Percentiles rank a stretch among this genome's conserved stretches.
Evolutionary conservation across 768 basidiomycete genomes (phyloP).

Genomic region (Mycena capillaripes): DNA sequence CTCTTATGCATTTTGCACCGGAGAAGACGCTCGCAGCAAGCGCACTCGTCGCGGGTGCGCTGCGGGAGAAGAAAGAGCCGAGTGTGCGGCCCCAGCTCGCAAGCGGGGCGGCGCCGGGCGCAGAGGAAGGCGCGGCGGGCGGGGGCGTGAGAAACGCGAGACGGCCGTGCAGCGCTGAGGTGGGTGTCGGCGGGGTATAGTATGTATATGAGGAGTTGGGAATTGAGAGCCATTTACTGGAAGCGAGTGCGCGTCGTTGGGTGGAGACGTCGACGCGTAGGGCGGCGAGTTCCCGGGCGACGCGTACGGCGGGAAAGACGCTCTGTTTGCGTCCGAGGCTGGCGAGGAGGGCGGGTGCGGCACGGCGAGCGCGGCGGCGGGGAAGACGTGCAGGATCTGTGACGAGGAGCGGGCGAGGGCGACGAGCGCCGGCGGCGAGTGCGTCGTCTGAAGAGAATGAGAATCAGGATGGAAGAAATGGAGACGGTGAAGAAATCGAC

Average conservation of each 20-base stretch:
- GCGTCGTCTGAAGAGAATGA: slow-evolving; percentile 21
- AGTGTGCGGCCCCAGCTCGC: slow-evolving; percentile 10
- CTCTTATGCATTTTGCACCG: slow-evolving; percentile 11
- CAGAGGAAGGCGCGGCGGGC: too few species aligned
- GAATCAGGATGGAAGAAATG: too few species aligned
- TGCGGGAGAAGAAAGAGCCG: slow-evolving; percentile 23
- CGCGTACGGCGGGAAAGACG: too few species aligned
- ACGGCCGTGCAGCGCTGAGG: slow-evolving; percentile 30
- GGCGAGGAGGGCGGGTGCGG: not conserved
- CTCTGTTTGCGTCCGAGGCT: not conserved
- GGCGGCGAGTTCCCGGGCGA: not conserved
- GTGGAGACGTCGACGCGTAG: not conserved
- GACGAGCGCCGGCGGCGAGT: slow-evolving; percentile 31
- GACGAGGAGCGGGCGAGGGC: slow-evolving; percentile 24
- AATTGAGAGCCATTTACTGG: too few species aligned
- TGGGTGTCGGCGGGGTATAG: slow-evolving; percentile 10
- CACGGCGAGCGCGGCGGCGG: slow-evolving; percentile 18
- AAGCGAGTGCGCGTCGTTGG: too few species aligned
- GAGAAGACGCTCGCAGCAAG: not conserved
- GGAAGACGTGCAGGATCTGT: slow-evolving; percentile 34
- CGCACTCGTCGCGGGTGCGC: slow-evolving; percentile 11
- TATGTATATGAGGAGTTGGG: too few species aligned
- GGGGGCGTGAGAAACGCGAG: slow-evolving; percentile 32
- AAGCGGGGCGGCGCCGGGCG: not conserved
- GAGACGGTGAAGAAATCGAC: not conserved